A percentile compares a stretch with the other conserved stretches of the same genome.
These are phyloP conservation scores for Knoxia roxburghii DNA, from an alignment of 257 asterid genomes.

Conservation along the genomic window DNA sequence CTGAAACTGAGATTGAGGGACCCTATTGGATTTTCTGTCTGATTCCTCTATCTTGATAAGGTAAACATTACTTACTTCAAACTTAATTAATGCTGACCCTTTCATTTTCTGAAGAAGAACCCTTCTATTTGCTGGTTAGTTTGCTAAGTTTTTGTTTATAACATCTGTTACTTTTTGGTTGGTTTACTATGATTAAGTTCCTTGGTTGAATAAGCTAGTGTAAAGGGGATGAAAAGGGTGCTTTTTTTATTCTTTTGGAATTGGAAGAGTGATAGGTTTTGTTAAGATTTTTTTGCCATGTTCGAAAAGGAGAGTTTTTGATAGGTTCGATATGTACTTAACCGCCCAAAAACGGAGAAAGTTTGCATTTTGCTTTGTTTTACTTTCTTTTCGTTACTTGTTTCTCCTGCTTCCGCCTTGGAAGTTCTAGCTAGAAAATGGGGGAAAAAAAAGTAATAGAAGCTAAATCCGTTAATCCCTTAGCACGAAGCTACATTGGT, in stretches of 20 bases:
- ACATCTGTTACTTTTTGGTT: not conserved
- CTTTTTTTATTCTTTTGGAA: not conserved
- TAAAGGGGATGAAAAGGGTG: not conserved
- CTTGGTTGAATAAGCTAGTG: not conserved
- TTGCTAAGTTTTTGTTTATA: not conserved
- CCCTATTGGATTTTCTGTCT: conserved; percentile 9
- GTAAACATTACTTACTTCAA: not conserved
- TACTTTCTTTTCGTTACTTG: not conserved
- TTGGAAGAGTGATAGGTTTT: not conserved
- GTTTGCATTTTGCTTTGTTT: not conserved
- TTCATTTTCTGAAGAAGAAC: not conserved
- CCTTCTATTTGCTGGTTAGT: not conserved
- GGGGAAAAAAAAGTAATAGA: not conserved
- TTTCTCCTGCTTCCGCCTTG: not conserved
- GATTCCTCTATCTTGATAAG: conserved; percentile 11
- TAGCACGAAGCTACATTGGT: not conserved
- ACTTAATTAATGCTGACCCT: not conserved
- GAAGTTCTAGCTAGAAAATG: too few species aligned
- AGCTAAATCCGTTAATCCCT: not conserved
- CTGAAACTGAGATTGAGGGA: not conserved
- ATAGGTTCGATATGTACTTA: not conserved
- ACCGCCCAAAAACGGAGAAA: not conserved
- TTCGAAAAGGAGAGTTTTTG: not conserved
- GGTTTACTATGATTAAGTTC: not conserved
- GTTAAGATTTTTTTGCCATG: not conserved